Evolutionary conservation across 345 rosid species (phyloP), one percentile per base, ranked within the genome.

Genomic region (Jatropha curcas): DNA sequence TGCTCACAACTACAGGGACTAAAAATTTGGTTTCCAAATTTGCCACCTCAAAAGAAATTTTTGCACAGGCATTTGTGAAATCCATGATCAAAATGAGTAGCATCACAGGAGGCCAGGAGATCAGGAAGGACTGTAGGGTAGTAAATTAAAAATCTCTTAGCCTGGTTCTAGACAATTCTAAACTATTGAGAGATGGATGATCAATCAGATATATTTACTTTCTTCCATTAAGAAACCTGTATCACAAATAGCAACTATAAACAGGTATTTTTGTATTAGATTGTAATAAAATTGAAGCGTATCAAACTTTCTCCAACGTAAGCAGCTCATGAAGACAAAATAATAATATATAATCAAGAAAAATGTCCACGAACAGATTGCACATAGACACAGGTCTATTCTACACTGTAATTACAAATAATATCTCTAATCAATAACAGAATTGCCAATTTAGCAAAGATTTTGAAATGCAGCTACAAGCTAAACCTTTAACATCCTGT

Each of bases 31-130:
- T 83, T 55, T 62, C 52, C 51, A 81, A 79, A 69, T 85, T 80
- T 76, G 86, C 85, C 51, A 69, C 25, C 74, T 80, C 82, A 19
- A 59, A 79, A 37, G 68, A 73, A 45, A 34, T 68, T 59, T 85
- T 82, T 39, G 17, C 22, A 1, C 51, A 81, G 55, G 88, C 84
- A 53, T 85, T 81, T 62, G 83, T 62, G 28, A 66, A 71, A 39
- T 83, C 88, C 30, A 83, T 85, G 70, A 77, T 81, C 77, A 85
- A 78, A 80, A 70, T 85, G 88, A 81, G 88, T 48, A 83, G 88
- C 82, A 70, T 85, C 65, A 78, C 75, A 24, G 86, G 83, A 8
- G 88, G 86, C 39, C 86, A 85, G 71, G 88, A 85, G 82, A 58
- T 85, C 27, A 81, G 88, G 71, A 80, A 71, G 71, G 68, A 85